Evolutionary conservation across 225 moss, liverwort and hornwort genomes (phyloP).

Genomic region (Sphagnum tenellum): DNA sequence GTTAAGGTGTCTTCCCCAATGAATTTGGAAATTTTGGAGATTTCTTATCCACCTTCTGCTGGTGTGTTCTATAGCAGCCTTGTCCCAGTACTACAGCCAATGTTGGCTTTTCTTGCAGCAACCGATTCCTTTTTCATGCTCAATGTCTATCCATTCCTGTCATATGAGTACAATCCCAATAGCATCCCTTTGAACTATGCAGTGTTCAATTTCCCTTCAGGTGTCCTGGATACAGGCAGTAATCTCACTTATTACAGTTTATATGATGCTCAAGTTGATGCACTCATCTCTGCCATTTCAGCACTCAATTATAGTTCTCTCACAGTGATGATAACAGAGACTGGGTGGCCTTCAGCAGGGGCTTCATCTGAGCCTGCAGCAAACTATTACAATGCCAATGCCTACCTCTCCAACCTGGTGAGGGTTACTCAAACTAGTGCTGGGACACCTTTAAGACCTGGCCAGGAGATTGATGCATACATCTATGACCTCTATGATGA

Average conservation of each 20-base stretch:
- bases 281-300: constrained; percentile 56
- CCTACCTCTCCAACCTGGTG: constrained; percentile 59
- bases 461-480: constrained; percentile 30
- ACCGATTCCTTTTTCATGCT: constrained; percentile 52
- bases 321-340: constrained; percentile 47
- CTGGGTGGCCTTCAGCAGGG: constrained; percentile 76
- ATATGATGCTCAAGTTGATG: constrained; percentile 82
- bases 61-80: constrained; percentile 26
- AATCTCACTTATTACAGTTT: constrained; percentile 54
- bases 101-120: constrained; percentile 47
- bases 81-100: constrained; percentile 16
- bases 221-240: constrained; percentile 36
- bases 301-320: constrained; percentile 51
- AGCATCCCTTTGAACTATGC: constrained; percentile 64
- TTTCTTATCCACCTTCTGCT: constrained; percentile 55
- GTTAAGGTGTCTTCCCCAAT: constrained; percentile 68
- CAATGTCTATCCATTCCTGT: constrained; percentile 85
- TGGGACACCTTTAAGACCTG: constrained; percentile 58
- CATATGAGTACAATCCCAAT: constrained; percentile 32
- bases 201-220: constrained; percentile 37
- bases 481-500: constrained; percentile 54
- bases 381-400: constrained; percentile 46
- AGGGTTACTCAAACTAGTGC: constrained; percentile 20
- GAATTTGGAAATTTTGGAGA: constrained; percentile 43
- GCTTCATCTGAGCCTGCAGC: constrained; percentile 38